Evolutionary conservation across 306 rosid genomes (phyloP), one percentile per base, ranked within the genome.

Genomic region (Dalbergia cochinchinensis): DNA sequence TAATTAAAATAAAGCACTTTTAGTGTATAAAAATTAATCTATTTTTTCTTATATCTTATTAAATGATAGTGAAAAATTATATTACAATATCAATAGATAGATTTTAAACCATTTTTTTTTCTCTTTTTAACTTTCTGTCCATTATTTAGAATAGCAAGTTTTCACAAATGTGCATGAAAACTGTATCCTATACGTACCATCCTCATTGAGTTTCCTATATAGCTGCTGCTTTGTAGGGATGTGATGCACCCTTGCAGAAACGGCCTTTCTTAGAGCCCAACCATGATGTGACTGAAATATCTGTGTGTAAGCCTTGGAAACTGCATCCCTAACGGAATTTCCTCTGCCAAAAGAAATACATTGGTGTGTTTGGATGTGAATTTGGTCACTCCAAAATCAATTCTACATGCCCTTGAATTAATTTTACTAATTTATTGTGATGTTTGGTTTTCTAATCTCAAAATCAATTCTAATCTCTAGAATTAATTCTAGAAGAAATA

Each of bases 231-330:
- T 76, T 34, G 80, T 63, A n/a, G 80, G 80, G 71, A 76, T 18
- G 39, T 76, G 37, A 76, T 64, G 62, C 37, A 76, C 33, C 20
- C 80, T 76, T 63, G 91, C 94, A 14, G 86, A 86, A 76, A 91
- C 96, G 11, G 92, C 97, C 81, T 85, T 91, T 83, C 96, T 88
- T 77, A 92, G 89, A 22, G 86, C 88, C 96, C 97, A 92, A 5
- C 91, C 89, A 83, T 92, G 97, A 82, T 91, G 71, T 26, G 91
- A 89, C 69, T 89, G 90, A 74, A 91, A 88, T 80, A 87, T 93
- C 53, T 76, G 71, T 34, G 80, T 63, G 39, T 76, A 76, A 63
- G 97, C 92, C 84, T 83, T 91, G 60, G 92, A 84, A 79, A 94
- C 92, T 65, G 96, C 78, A 79, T 80, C 91, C 84, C 71, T 89